A percentile compares a stretch with the other conserved stretches of the same genome.
Evolutionary conservation across 1,284 basidiomycete genomes (phyloP).

Genomic region (Apiotrichum porosum): DNA sequence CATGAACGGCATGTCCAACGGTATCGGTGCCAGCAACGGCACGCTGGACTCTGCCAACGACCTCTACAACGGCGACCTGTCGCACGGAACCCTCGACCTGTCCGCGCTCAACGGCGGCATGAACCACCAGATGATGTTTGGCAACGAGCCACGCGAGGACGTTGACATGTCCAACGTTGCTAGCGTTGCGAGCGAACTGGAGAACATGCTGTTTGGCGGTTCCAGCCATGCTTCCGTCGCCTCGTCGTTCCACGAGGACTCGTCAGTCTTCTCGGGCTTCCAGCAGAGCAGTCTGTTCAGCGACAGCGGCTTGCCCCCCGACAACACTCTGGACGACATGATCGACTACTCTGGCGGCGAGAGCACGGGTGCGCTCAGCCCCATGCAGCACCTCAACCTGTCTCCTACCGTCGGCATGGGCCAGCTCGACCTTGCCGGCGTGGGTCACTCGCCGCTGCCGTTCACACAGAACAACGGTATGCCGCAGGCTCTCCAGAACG

Average conservation of each 20-base stretch:
- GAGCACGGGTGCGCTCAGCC: conserved; percentile 18
- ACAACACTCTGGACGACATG: conserved; percentile 33
- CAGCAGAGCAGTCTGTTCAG: conserved; percentile 27
- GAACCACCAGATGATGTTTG: conserved; percentile 13
- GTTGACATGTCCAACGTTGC: conserved; percentile 30
- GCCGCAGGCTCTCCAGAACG: neutral
- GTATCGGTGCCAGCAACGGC: conserved; percentile 6
- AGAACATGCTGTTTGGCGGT: conserved; percentile 29
- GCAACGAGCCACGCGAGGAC: conserved; percentile 15
- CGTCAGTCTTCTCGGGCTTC: conserved; percentile 33
- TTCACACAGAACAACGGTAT: conserved; percentile 7
- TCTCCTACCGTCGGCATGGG: conserved; percentile 15
- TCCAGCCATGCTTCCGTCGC: conserved; percentile 31
- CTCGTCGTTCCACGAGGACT: conserved; percentile 29
- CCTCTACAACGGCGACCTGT: neutral
- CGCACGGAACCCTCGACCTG: conserved; percentile 7
- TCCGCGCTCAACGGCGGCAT: conserved; percentile 6
- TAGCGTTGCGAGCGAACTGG: conserved; percentile 25
- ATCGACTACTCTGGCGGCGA: conserved; percentile 41
- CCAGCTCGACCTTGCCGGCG: conserved; percentile 14
- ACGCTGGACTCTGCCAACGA: conserved; percentile 10
- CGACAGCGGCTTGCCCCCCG: conserved; percentile 34
- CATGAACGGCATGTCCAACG: conserved; percentile 8
- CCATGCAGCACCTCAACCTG: conserved; percentile 17
- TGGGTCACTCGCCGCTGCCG: conserved; percentile 10